These are phyloP conservation scores for Sporothrix luriei DNA, from an alignment of 2,329 filamentous ascomycete species.

Conservation along the genomic window DNA sequence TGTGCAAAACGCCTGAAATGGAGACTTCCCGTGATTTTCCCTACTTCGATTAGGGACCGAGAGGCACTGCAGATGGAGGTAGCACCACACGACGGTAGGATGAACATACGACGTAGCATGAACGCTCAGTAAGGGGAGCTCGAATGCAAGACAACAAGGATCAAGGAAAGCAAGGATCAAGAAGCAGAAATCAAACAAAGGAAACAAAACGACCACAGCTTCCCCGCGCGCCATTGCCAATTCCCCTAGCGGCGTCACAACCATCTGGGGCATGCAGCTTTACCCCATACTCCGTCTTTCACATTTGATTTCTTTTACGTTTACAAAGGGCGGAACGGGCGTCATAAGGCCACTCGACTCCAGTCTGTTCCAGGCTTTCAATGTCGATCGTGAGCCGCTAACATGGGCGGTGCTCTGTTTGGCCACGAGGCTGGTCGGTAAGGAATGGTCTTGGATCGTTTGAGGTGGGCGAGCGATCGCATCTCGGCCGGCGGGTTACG, in stretches of 20 bases:
- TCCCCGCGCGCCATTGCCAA: not conserved
- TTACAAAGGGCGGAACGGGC: not conserved
- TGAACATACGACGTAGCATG: not conserved
- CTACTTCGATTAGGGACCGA: not conserved
- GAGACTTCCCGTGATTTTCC: not conserved
- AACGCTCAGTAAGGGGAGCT: not conserved
- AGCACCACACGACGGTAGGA: not conserved
- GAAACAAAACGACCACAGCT: not conserved
- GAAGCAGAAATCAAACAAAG: not conserved
- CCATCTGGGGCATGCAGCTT: not conserved
- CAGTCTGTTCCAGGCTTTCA: not conserved
- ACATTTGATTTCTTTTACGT: not conserved
- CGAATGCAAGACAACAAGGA: not conserved
- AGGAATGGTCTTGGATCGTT: not conserved
- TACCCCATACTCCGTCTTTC: not conserved
- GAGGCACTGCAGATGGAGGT: not conserved
- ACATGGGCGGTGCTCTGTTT: not conserved
- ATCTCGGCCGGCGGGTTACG: constrained; percentile 20
- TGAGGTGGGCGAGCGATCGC: constrained; percentile 5
- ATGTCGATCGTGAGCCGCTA: constrained; percentile 5
- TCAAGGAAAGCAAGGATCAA: not conserved
- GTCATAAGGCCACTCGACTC: not conserved
- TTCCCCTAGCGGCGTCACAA: constrained; percentile 20
- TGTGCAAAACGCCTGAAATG: not conserved
- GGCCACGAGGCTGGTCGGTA: constrained; percentile 8